Evolutionary conservation across 768 basidiomycete genomes (phyloP).

Genomic region (Amanita pallidorosea): DNA sequence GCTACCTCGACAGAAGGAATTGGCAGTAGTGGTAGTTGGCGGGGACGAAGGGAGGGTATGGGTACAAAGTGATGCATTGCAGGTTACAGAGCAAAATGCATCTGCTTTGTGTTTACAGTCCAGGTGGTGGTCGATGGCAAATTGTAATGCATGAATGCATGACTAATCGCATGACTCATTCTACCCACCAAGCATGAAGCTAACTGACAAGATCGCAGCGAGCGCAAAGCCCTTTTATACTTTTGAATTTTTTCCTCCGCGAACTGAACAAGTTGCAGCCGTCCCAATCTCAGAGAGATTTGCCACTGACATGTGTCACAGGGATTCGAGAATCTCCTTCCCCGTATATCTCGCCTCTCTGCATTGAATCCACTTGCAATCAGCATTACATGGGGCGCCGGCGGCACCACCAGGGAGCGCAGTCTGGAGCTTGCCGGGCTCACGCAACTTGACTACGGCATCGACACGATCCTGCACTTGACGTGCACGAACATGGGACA

Average conservation of each 20-base stretch:
- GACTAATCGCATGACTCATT: too few relatives aligned
- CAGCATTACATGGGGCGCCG: conserved; percentile 96
- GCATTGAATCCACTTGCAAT: conserved; percentile 71
- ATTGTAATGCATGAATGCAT: too few relatives aligned
- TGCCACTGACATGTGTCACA: conserved; percentile 17
- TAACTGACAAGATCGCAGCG: conserved; percentile 54
- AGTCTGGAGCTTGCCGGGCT: conserved; percentile 80
- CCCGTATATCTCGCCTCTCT: conserved; percentile 80
- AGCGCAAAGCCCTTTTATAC: conserved; percentile 69
- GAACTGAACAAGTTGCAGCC: conserved; percentile 67
- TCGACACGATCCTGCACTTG: conserved; percentile 88
- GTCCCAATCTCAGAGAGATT: not conserved
- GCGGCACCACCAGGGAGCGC: conserved; percentile 82
- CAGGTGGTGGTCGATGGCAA: too few relatives aligned
- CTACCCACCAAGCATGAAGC: conserved; percentile 41
- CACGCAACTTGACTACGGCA: conserved; percentile 58
- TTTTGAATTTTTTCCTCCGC: conserved; percentile 95
- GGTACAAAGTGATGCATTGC: too few relatives aligned
- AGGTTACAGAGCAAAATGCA: too few relatives aligned
- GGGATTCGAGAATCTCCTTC: conserved; percentile 87
- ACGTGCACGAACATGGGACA: conserved; percentile 96
- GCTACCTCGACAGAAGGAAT: too few relatives aligned
- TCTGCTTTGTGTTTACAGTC: too few relatives aligned
- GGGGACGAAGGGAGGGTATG: too few relatives aligned
- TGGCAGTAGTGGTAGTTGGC: too few relatives aligned